Base-by-base conservation (phyloP, 108 stramenopile genomes). In the Nannochloropsis oceanica region DNA sequence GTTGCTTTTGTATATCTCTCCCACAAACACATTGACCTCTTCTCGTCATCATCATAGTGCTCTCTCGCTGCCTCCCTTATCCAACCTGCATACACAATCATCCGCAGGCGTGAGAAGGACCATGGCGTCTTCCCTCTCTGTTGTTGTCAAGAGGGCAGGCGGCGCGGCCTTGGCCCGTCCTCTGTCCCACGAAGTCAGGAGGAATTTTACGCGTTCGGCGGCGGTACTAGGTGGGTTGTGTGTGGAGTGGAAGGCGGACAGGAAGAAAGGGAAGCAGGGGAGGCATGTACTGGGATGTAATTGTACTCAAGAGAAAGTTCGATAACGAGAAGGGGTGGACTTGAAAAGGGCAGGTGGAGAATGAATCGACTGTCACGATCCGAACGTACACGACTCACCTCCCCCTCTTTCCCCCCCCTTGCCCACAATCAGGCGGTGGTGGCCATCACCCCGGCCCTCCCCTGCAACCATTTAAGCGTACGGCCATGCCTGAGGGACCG, bases 401-500 rank as follows among this genome's bases (percentile, higher is more conserved):
- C 59, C 59, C n/a, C n/a, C 9, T 73, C 2, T 10, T n/a, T 73
- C 59, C 59, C 59, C 7, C 2, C 59, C n/a, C 59, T 73, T 73
- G 59, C 59, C 18, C 59, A n/a, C 5, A 7, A 73, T 18, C 22
- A 18, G 59, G 59, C 59, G 59, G 59, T 18, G 59, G 22, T 73
- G 59, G 59, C 59, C 59, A 73, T 10, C 18, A 73, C 2, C 59
- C 59, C n/a, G 59, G 59, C n/a, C 59, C 59, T n/a, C 59, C 59
- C 59, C 18, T 73, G 59, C 59, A 73, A n/a, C 59, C 59, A 9
- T 73, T 73, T 10, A 73, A 73, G n/a, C 18, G 59, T 18, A 73
- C 59, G n/a, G 59, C 80, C 84, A 96, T 73, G 59, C 59, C 59
- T n/a, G 59, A 73, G n/a, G 59, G 59, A n/a, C 59, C 59, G 94